A percentile compares a stretch with the other conserved stretches of the same genome.
Conservation (phyloP, 176 grass and related monocot species). For the Oryza rufipogon region DNA sequence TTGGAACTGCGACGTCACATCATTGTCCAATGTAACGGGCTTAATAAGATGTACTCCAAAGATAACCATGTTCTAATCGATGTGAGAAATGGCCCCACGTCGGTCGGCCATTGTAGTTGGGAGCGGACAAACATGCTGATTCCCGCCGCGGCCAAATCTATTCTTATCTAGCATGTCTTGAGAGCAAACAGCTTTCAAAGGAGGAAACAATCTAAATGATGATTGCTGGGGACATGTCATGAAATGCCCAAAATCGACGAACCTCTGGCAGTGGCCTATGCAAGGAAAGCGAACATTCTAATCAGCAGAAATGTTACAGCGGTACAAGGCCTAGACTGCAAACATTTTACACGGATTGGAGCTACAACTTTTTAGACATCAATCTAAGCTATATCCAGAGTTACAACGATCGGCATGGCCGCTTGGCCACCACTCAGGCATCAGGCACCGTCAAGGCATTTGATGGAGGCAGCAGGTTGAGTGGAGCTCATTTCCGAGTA, state of each 20-base stretch:
- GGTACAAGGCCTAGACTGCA: slow-evolving; percentile 41
- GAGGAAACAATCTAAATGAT: not conserved
- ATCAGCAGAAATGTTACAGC: slow-evolving; percentile 26
- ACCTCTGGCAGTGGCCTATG: not conserved
- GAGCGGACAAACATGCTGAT: too few relatives aligned
- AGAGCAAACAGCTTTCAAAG: too few relatives aligned
- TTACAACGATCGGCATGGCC: slow-evolving; percentile 22
- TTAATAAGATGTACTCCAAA: too few relatives aligned
- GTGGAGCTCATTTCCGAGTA: not conserved
- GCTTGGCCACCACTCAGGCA: not conserved
- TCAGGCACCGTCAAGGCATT: not conserved
- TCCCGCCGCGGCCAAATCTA: too few relatives aligned
- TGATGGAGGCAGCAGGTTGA: not conserved
- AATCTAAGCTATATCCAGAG: slow-evolving; percentile 52
- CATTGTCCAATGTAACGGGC: too few relatives aligned
- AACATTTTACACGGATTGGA: slow-evolving; percentile 44
- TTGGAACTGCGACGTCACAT: too few relatives aligned
- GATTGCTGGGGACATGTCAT: not conserved
- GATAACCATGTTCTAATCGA: too few relatives aligned
- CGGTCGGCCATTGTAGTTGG: too few relatives aligned
- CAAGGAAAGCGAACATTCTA: not conserved
- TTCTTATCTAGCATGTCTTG: too few relatives aligned
- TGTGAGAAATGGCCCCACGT: too few relatives aligned
- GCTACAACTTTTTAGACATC: slow-evolving; percentile 43
- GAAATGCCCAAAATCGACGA: not conserved